Conservation (phyloP, 2,329 filamentous ascomycete species). For the Diaporthe australafricana region DNA sequence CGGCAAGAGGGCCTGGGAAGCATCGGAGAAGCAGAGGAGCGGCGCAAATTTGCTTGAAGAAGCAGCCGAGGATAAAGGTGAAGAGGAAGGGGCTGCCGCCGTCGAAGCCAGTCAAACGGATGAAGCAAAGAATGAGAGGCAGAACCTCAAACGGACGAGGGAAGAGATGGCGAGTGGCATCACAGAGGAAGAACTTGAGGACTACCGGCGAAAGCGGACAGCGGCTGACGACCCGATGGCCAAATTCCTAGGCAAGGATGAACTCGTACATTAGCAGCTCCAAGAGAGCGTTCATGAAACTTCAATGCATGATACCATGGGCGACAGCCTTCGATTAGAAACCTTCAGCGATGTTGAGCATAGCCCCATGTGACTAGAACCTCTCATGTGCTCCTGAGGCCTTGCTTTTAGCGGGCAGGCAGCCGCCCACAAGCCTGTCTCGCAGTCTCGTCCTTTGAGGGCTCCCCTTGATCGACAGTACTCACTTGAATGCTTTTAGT, state of each 20-base stretch:
- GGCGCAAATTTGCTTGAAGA: slow-evolving; percentile 56
- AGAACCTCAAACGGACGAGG: slow-evolving; percentile 74
- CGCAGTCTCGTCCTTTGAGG: no score
- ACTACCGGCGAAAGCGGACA: slow-evolving; percentile 81
- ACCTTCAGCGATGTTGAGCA: neutral
- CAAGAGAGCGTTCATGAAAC: slow-evolving; percentile 8
- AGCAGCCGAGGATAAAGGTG: slow-evolving; percentile 40
- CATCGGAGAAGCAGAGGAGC: slow-evolving; percentile 72
- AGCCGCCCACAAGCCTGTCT: neutral
- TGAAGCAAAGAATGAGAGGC: slow-evolving; percentile 49
- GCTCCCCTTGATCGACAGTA: no score
- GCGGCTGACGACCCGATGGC: slow-evolving; percentile 90
- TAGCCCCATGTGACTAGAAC: no score
- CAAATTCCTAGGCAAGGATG: slow-evolving; percentile 79
- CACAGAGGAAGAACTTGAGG: slow-evolving; percentile 86
- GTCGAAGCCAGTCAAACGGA: slow-evolving; percentile 47
- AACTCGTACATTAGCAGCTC: slow-evolving; percentile 60
- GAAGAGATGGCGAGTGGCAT: slow-evolving; percentile 84
- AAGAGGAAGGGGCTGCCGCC: slow-evolving; percentile 43
- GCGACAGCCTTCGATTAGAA: neutral
- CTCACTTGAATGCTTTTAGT: no score
- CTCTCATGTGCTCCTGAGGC: neutral
- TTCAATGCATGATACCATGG: slow-evolving; percentile 37
- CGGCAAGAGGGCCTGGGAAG: slow-evolving; percentile 83
- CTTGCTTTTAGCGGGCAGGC: no score